phyloP scores from a whole-genome alignment of 495 filamentous ascomycete species.

The Penicillium bovifimosum region DNA sequence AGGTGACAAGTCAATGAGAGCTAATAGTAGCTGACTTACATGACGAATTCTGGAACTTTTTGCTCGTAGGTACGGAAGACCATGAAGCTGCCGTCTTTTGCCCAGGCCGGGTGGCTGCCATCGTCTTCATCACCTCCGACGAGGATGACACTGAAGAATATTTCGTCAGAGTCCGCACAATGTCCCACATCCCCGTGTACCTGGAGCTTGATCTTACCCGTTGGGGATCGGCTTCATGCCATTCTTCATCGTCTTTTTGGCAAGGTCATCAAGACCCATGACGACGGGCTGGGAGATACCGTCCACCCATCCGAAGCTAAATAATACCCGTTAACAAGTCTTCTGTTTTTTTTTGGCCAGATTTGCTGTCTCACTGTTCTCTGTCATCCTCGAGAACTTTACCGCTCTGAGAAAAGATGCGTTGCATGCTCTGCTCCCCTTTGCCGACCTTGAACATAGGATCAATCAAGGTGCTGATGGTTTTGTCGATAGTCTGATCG shows the following conservation, averaged over 20 bases:
- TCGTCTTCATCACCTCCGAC: conserved; percentile 8
- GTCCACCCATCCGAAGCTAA: not conserved
- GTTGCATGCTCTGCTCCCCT: not conserved
- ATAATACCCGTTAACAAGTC: not conserved
- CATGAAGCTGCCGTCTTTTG: conserved; percentile 10
- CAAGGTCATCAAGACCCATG: not conserved
- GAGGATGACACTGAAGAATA: not conserved
- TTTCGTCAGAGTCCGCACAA: not conserved
- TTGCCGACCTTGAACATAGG: not conserved
- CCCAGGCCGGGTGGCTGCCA: conserved; percentile 3
- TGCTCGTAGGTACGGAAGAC: not conserved
- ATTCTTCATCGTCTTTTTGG: not conserved
- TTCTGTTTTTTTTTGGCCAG: not conserved
- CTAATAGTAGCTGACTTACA: too few relatives aligned
- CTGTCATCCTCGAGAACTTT: not conserved
- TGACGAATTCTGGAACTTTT: not conserved
- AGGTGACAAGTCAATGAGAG: too few relatives aligned
- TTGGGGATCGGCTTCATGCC: not conserved
- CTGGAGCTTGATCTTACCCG: not conserved
- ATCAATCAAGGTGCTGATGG: not conserved
- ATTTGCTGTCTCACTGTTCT: not conserved
- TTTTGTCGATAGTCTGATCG: not conserved
- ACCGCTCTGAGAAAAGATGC: not conserved
- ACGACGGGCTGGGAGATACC: not conserved
- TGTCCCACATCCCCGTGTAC: not conserved